Base-by-base conservation (phyloP, 2,329 filamentous ascomycete genomes). In the Onygenales sp. region DNA sequence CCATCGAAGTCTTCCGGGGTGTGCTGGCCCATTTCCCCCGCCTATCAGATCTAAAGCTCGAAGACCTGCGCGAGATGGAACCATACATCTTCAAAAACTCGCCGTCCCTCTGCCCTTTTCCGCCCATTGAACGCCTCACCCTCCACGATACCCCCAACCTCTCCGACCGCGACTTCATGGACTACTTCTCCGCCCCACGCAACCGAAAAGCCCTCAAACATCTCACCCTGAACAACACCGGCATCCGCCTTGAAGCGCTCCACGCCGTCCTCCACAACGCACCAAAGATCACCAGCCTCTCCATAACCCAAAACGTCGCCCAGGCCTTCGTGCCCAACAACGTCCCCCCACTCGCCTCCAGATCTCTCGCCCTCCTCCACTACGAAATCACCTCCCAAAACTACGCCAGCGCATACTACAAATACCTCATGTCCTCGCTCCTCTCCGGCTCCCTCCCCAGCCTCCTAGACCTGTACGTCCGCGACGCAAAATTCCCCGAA, bases 381-480 rank as follows among this genome's bases (percentile, higher is more conserved):
- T 96, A 85, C 65, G 92, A 96, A 69, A 87, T 97, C 65, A 85
- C 82, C 9, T 70, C 68, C 6, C 54, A 82, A 21, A 77, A 83
- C 9, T 86, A 82, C 56, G 71, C 75, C 6, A 70, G 74, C 27
- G 79, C 77, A 14, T 94, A 95, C 72, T 95, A 96, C 69, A 81
- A 82, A 56, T 95, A 95, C 69, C 81, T 97, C 17, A 84, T 88
- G 31, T 81, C 81, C n/a, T 95, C 88, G 0, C 80, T 97, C 34
- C 81, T 93, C 56, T 80, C 83, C 13, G 86, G 85, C 57, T 80
- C 82, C 6, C 77, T 97, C 6, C 89, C 90, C 1, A 80, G 79
- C 37, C 77, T 97, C 7, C 78, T 78, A 37, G 81, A 84, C 21
- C 79, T 97, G 6, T 96, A 94, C 66, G 92, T 96, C 14, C 86